Conservation (phyloP, 495 filamentous ascomycete genomes). For the Podospora australis region DNA sequence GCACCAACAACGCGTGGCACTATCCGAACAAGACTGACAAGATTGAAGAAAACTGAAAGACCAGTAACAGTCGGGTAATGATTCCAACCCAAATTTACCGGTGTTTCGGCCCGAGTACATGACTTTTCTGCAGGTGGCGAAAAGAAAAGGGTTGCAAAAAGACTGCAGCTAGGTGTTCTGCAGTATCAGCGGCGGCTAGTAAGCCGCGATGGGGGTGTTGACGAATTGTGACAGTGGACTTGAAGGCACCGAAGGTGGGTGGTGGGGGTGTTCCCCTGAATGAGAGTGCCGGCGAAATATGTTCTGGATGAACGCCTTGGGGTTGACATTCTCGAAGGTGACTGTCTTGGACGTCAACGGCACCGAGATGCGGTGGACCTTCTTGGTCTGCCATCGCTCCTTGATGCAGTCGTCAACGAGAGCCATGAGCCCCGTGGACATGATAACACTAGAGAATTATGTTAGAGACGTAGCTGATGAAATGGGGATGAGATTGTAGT, state of each 20-base stretch:
- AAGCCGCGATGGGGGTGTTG: constrained; percentile 30
- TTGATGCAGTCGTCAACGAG: constrained; percentile 92
- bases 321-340: constrained; percentile 61
- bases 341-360: constrained; percentile 52
- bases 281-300: constrained; percentile 56
- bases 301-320: constrained; percentile 70
- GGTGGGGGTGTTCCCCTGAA: constrained; percentile 28
- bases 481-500: background rate
- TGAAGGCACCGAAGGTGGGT: constrained; percentile 22
- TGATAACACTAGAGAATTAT: constrained; percentile 58
- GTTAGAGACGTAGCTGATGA: constrained; percentile 18
- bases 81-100: background rate
- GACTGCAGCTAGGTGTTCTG: background rate
- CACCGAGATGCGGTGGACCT: constrained; percentile 51
- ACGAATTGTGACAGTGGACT: constrained; percentile 39
- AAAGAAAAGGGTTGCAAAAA: background rate
- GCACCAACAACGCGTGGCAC: constrained; percentile 15
- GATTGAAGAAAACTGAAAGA: background rate
- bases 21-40: background rate
- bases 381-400: constrained; percentile 65
- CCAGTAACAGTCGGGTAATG: background rate
- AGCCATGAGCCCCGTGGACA: constrained; percentile 82
- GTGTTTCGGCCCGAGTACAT: constrained; percentile 3
- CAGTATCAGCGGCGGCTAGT: constrained; percentile 19
- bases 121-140: background rate